Percentiles rank a stretch among this genome's conserved stretches.
Conservation (phyloP, 345 rosid genomes). For the Eutrema yunnanense region DNA sequence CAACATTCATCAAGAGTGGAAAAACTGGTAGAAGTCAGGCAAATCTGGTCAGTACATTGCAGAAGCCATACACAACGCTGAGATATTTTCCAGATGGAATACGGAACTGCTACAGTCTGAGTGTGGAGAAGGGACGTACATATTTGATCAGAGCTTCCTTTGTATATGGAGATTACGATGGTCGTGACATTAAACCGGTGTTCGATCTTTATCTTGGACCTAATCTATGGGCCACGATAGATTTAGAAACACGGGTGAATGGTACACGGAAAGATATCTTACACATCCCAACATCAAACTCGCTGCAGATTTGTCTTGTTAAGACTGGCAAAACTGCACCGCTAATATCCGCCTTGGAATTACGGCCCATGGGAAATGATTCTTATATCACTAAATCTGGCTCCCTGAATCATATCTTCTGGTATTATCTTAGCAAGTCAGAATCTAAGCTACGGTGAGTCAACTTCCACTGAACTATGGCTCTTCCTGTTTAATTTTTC, state of each 20-base stretch:
- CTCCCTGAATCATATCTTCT: background rate
- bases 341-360: constrained; percentile 36
- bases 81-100: constrained; percentile 38
- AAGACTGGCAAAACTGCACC: constrained; percentile 30
- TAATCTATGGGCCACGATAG: constrained; percentile 28
- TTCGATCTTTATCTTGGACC: constrained; percentile 44
- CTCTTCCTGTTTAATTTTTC: background rate
- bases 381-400: constrained; percentile 7
- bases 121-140: background rate
- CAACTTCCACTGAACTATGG: background rate
- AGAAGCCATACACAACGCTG: background rate
- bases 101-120: constrained; percentile 36
- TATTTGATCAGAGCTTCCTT: constrained; percentile 25
- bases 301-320: constrained; percentile 43
- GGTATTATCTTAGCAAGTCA: background rate
- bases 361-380: constrained; percentile 21
- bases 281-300: constrained; percentile 22
- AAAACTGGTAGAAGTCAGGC: background rate
- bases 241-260: background rate
- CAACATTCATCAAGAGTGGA: constrained; percentile 22
- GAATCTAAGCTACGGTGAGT: background rate
- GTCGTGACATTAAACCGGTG: background rate
- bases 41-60: background rate
- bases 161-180: constrained; percentile 43
- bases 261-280: constrained; percentile 7